Base-by-base conservation (phyloP, 2,329 filamentous ascomycete genomes). In the Teratosphaeria viscida region DNA sequence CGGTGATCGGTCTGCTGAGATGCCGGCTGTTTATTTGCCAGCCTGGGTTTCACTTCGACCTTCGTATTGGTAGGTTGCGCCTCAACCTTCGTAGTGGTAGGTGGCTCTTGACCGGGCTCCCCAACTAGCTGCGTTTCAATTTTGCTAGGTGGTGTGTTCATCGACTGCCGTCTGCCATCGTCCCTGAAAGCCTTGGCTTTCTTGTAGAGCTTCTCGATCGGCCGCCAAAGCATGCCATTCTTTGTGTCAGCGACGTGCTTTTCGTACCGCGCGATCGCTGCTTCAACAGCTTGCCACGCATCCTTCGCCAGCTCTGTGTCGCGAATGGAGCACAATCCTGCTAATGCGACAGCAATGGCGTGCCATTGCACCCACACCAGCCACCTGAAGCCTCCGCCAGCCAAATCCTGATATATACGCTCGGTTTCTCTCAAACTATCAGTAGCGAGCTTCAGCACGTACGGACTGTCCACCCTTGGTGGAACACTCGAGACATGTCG, bases 361-460 rank as follows among this genome's bases (percentile, higher is more conserved):
- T 83, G 81, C 81, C 81, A 83, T 60, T 81, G 80, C 14, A 81
- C 77, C 67, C 80, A 82, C 0, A 75, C 72, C 74, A 79, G 79
- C 78, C 80, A 82, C 23, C 68, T 67, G 68, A 76, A 81, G 2
- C 74, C 69, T 12, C 73, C 71, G 0, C 67, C 71, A 52, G 71
- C 73, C 3, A 70, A 68, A n/a, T 72, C 72, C 55, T 70, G 68
- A 29, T 68, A 66, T 43, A 70, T 62, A 52, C 64, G 61, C 23
- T 73, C 71, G 49, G 69, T 70, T 19, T 78, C 69, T 59, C 80
- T 77, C 56, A 82, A 74, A 55, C 77, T 74, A 16, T 78, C 76
- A 19, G 81, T 67, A 4, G 81, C 77, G 7, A 71, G 60, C 23
- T 66, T 58, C 56, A 72, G 65, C 1, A 72, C 66, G 60, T 68